Base-by-base conservation (phyloP, 2,329 filamentous ascomycete species). In the Colletotrichum destructivum region DNA sequence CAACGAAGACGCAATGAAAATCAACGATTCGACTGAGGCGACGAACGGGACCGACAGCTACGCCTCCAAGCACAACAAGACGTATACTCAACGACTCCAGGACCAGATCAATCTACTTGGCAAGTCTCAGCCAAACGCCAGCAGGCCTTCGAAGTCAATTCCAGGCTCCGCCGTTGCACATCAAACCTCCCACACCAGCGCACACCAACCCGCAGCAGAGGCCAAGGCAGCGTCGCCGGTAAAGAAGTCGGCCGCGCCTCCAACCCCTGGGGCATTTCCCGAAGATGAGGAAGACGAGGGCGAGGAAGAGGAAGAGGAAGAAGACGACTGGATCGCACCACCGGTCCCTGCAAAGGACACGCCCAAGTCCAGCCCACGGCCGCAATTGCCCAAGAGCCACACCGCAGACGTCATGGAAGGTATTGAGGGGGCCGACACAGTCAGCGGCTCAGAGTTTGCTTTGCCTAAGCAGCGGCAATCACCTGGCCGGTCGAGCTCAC, bases 71-170 rank as follows among this genome's bases (percentile, higher is more conserved):
- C 92, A 96, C 78, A 94, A 91, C 82, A 97, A 97, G 80, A 95
- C 94, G 0, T 97, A 96, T n/a, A 98, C 96, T 0, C 95, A 98
- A 80, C 88, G 94, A 54, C 86, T 99, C 18, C 95, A 98, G 75
- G 96, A 98, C 77, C 94, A 95, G 76, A 98, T 99, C 76, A 97
- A 91, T 78, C 88, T 89, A 83, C 83, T 92, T 61, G 89, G 90
- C 18, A 89, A 92, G 75, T 85, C 86, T 0, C 88, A 90, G 70
- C 80, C 87, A 6, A 85, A 82, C 55, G 82, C 83, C 60, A 78
- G 83, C 21, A 83, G 86, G 47, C 80, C 83, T 18, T 85, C 87
- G 1, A 89, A 88, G 72, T 86, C 85, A 1, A 81, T 85, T 11
- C 80, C 84, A 3, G 83, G 80, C 71, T 73, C 82, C 16, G 74